These are phyloP conservation scores for Talaromyces atroroseus DNA, from an alignment of 2,329 filamentous ascomycete species.

Conservation along the genomic window DNA sequence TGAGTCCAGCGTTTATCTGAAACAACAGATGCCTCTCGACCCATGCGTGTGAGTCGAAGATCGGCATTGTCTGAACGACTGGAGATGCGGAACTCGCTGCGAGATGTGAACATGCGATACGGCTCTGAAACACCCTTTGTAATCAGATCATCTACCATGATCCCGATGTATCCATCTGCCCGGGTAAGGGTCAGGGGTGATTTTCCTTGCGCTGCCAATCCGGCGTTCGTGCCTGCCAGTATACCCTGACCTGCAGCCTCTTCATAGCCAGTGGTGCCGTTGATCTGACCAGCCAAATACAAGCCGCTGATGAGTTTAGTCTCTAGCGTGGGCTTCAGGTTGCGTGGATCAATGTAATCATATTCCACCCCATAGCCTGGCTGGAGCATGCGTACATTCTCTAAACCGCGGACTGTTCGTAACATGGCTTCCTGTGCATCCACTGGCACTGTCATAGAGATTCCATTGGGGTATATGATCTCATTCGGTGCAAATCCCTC, in stretches of 20 bases:
- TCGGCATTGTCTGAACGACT: conserved; percentile 93
- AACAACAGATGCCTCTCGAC: conserved; percentile 70
- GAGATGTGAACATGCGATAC: conserved; percentile 96
- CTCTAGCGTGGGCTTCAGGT: conserved; percentile 81
- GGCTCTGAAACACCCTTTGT: conserved; percentile 96
- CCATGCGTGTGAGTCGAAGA: conserved; percentile 72
- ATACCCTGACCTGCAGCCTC: conserved; percentile 93
- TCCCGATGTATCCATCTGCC: conserved; percentile 90
- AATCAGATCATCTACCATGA: conserved; percentile 97
- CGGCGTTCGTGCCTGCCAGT: conserved; percentile 89
- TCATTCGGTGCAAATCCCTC: conserved; percentile 82
- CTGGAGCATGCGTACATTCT: conserved; percentile 86
- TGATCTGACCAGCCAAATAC: conserved; percentile 93
- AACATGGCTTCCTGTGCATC: conserved; percentile 80
- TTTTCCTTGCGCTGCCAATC: conserved; percentile 65
- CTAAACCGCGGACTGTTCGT: conserved; percentile 80
- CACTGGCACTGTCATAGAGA: conserved; percentile 92
- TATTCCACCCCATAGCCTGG: conserved; percentile 97
- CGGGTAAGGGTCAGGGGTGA: conserved; percentile 64
- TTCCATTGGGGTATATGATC: conserved; percentile 90
- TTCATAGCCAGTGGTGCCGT: conserved; percentile 96
- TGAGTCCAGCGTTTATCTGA: conserved; percentile 69
- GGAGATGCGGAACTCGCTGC: conserved; percentile 92
- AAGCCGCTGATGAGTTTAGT: conserved; percentile 86
- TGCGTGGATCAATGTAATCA: conserved; percentile 93